Percentiles rank a stretch among this genome's conserved stretches.
These are phyloP conservation scores for Boletus rex-veris DNA, from an alignment of 768 basidiomycete genomes.

Conservation along the genomic window DNA sequence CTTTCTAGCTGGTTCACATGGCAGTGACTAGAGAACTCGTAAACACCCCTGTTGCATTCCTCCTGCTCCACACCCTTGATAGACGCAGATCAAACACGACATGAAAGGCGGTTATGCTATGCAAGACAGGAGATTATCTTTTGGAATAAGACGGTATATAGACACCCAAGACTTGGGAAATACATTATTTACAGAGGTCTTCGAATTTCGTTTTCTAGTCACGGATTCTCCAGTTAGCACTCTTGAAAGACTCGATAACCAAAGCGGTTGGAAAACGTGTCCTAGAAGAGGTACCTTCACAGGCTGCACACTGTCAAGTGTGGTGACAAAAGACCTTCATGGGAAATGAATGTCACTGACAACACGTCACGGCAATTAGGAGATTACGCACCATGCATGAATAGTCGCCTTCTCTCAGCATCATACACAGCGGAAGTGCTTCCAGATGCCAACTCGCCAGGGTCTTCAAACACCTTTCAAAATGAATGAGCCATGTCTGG, in stretches of 20 bases:
- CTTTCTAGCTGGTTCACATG: not conserved
- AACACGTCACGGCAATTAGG: conserved; percentile 3
- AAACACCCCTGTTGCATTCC: too few relatives aligned
- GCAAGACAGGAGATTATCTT: not conserved
- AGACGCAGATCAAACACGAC: not conserved
- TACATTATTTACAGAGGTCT: not conserved
- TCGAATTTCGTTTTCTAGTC: not conserved
- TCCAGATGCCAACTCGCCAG: conserved; percentile 54
- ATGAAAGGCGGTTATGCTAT: not conserved
- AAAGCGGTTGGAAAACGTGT: conserved; percentile 3
- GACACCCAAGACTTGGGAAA: too few relatives aligned
- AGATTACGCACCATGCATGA: conserved; percentile 50
- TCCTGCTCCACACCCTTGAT: not conserved
- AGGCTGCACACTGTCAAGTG: conserved; percentile 34
- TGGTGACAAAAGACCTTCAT: conserved; percentile 32
- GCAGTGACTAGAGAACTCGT: too few relatives aligned
- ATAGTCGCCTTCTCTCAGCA: conserved; percentile 45
- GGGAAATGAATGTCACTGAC: conserved; percentile 4
- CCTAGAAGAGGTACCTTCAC: conserved; percentile 7
- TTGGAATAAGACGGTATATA: not conserved
- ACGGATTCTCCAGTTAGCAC: not conserved
- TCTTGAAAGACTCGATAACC: not conserved
- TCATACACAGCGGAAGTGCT: conserved; percentile 59
- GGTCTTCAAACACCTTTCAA: conserved; percentile 62
- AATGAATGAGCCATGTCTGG: conserved; percentile 5